Evolutionary conservation across 306 rosid genomes (phyloP).

Genomic region (Boehmeria nivea): DNA sequence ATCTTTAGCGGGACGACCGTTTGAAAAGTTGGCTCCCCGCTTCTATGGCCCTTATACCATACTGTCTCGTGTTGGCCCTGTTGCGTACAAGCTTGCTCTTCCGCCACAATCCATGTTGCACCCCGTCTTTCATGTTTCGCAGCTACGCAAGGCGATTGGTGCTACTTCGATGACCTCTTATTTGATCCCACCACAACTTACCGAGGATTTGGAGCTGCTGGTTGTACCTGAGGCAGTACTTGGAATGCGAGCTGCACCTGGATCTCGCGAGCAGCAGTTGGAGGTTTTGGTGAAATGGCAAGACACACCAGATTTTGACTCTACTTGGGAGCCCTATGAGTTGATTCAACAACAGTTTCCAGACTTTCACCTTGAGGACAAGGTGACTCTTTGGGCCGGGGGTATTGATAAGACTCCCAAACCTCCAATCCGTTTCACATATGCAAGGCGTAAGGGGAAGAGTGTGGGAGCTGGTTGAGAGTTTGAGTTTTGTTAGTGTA

Average conservation of each 20-base stretch:
- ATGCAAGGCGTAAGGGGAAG: no score
- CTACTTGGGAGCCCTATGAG: neutral
- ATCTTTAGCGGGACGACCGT: neutral
- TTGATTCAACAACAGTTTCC: neutral
- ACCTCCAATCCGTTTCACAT: neutral
- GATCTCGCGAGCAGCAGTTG: no score
- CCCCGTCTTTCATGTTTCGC: neutral
- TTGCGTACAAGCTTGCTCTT: neutral
- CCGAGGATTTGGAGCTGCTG: no score
- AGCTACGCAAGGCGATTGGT: neutral
- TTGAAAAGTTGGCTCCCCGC: neutral
- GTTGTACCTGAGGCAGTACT: neutral
- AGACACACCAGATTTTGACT: neutral
- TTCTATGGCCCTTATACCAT: neutral
- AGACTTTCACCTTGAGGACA: neutral
- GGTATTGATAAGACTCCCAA: no score
- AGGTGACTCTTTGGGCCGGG: neutral
- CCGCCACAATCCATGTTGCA: neutral
- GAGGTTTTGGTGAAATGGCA: neutral
- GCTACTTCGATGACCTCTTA: no score
- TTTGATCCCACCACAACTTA: no score
- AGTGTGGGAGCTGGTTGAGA: no score
- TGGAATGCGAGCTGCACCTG: neutral
- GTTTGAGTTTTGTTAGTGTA: no score
- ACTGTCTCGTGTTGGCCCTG: neutral